These are phyloP conservation scores for Penicillium silybi DNA, from an alignment of 495 filamentous ascomycete species.

Conservation along the genomic window DNA sequence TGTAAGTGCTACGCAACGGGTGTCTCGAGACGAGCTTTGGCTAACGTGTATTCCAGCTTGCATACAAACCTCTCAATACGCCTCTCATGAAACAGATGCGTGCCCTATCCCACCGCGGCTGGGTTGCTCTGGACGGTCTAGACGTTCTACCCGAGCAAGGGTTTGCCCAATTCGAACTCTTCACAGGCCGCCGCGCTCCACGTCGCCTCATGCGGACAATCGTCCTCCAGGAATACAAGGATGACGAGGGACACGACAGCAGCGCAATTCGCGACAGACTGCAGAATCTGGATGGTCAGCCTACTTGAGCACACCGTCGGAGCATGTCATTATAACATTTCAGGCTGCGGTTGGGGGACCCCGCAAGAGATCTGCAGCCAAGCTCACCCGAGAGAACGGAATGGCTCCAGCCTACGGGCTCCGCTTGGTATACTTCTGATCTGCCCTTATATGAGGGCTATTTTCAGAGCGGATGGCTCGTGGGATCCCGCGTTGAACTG, in stretches of 20 bases:
- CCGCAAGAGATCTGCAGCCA: conserved; percentile 8
- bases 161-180: conserved; percentile 76
- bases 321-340: neutral
- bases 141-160: conserved; percentile 77
- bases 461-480: neutral
- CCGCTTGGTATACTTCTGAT: neutral
- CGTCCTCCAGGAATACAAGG: conserved; percentile 38
- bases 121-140: conserved; percentile 72
- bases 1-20: conserved; percentile 41
- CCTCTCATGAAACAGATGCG: conserved; percentile 65
- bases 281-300: conserved; percentile 37
- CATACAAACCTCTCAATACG: conserved; percentile 69
- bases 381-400: neutral
- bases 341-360: conserved; percentile 2
- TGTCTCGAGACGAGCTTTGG: neutral
- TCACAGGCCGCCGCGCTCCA: conserved; percentile 72
- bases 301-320: conserved; percentile 19
- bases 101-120: conserved; percentile 54
- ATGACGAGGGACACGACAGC: conserved; percentile 36
- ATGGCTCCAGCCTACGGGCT: neutral
- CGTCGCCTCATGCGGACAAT: conserved; percentile 59
- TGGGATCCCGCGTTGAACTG: neutral
- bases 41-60: conserved; percentile 42
- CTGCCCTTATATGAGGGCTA: neutral
- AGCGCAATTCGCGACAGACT: conserved; percentile 30